Evolutionary conservation across 176 grass and related monocot species (phyloP).

Genomic region (Avena atlantica): DNA sequence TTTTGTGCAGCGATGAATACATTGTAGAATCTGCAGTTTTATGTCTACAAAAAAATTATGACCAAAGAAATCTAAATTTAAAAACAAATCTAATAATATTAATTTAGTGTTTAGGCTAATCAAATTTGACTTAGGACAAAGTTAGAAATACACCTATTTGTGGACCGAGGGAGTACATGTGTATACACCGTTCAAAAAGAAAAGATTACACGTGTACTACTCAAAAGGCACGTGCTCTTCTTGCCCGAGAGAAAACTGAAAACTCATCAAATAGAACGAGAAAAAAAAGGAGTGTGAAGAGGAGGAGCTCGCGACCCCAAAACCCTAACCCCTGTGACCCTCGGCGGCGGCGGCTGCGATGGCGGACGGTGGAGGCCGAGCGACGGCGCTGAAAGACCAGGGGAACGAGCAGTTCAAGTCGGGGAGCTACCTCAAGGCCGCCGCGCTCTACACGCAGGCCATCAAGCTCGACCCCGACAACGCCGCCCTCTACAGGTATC

Average conservation of each 20-base stretch:
- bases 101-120: too few relatives aligned
- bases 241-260: background rate
- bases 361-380: slow-evolving; percentile 29
- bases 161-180: too few relatives aligned
- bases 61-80: background rate
- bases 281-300: background rate
- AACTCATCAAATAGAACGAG: background rate
- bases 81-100: too few relatives aligned
- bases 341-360: slow-evolving; percentile 38
- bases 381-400: slow-evolving; percentile 74
- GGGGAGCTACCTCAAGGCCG: slow-evolving; percentile 90
- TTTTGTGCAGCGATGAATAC: too few relatives aligned
- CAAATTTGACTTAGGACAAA: too few relatives aligned
- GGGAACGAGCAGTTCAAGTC: slow-evolving; percentile 96
- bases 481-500: slow-evolving; percentile 82
- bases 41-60: background rate
- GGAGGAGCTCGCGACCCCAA: slow-evolving; percentile 30
- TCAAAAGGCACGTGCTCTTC: slow-evolving; percentile 24
- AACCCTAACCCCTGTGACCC: slow-evolving; percentile 55
- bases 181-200: background rate
- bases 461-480: slow-evolving; percentile 93
- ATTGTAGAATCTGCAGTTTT: background rate
- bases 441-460: slow-evolving; percentile 92
- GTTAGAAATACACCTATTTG: too few relatives aligned
- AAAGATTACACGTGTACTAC: background rate